Base-by-base conservation (phyloP, 2,329 filamentous ascomycete species). In the Teratosphaeria nubilosa region DNA sequence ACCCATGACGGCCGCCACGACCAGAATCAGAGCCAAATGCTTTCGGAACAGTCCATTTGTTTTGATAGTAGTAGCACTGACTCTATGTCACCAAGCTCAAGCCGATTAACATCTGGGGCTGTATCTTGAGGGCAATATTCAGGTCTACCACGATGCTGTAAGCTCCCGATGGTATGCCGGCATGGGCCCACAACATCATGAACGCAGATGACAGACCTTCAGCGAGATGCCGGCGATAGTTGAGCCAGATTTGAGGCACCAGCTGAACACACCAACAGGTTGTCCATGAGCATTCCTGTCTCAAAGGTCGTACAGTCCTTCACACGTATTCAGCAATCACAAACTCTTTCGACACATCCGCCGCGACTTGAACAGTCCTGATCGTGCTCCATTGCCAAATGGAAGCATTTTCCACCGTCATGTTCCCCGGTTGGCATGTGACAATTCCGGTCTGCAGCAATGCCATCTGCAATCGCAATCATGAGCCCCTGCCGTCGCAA, bases 151-250 rank as follows among this genome's bases (percentile, higher is more conserved):
- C 78, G 37, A 82, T 81, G 62, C 82, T 82, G 68, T 83, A 83
- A 13, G 82, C 79, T 1, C 86, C 86, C 0, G 88, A 74, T 0
- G 85, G 85, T 0, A 88, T 81, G 0, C 86, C 86, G 1, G 86
- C 86, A 73, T 78, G 82, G 0, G 84, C 83, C 80, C 86, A 88
- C 1, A 87, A 76, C 68, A 88, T 80, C 85, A 88, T 88, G 85
- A 88, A 87, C 0, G 82, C 82, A 0, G 82, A 79, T 54, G 87
- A 85, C 0, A 88, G 75, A 0, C 85, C 86, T 0, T 76, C 80
- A 1, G 85, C 84, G 74, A 86, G 78, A 68, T 87, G 84, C 1
- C 85, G 77, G 4, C 81, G 78, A 65, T 85, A 83, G 65, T 89
- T 89, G 65, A 87, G 80, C 34, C 85, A 69, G 54, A 88, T 87